phyloP scores from a whole-genome alignment of 208 protist species.

The Trypanosoma avium region DNA sequence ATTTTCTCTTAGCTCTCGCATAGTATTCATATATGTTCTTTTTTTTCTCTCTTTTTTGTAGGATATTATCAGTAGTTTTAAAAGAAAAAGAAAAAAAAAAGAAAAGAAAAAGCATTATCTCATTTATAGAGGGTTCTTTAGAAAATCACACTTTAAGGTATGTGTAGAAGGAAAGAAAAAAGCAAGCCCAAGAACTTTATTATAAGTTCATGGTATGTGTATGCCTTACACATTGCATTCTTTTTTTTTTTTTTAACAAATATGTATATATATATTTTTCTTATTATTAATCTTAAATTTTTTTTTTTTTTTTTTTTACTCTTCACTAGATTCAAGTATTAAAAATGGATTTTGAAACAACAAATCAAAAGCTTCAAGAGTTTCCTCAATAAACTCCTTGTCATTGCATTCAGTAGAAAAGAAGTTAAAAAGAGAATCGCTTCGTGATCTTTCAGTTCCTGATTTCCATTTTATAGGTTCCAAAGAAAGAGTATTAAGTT shows the following conservation, averaged over 20 bases:
- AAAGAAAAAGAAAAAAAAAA: not conserved
- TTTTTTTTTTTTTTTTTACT: not conserved
- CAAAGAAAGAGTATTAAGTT: slow-evolving; percentile 54
- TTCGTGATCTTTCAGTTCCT: slow-evolving; percentile 57
- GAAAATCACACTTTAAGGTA: no score
- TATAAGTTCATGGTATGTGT: no score
- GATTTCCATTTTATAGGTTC: slow-evolving; percentile 70
- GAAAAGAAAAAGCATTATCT: no score
- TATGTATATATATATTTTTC: not conserved
- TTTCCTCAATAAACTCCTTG: slow-evolving; percentile 37
- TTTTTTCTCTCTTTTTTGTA: not conserved
- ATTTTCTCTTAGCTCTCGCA: slow-evolving; percentile 28
- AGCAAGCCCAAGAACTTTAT: no score
- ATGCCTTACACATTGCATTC: no score
- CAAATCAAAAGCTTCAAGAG: slow-evolving; percentile 59
- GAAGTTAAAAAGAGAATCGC: slow-evolving; percentile 76
- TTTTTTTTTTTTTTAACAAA: no score
- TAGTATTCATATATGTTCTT: slow-evolving; percentile 22
- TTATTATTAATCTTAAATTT: not conserved
- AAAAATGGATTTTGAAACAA: slow-evolving; percentile 82
- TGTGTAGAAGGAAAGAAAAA: no score
- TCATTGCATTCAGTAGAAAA: slow-evolving; percentile 38
- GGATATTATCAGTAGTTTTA: not conserved
- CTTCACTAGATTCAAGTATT: slow-evolving; percentile 29
- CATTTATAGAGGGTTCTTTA: no score